phyloP scores from a whole-genome alignment of 768 basidiomycete genomes.

The Favolaschia claudopus region DNA sequence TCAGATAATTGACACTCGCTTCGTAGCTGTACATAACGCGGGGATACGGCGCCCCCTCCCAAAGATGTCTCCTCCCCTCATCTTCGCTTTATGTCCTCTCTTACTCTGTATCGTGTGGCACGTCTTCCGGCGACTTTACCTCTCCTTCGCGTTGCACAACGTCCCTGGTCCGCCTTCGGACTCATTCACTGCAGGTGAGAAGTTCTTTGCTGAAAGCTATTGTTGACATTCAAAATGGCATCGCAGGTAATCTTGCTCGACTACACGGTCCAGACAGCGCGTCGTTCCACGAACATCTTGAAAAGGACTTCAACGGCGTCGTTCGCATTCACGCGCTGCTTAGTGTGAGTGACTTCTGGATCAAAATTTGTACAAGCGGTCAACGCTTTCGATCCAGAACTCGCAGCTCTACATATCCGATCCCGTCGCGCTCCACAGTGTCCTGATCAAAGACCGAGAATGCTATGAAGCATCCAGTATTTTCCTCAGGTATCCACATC shows the following conservation, averaged over 20 bases:
- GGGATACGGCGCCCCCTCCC: too few relatives aligned
- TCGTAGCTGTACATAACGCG: too few relatives aligned
- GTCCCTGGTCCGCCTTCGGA: conserved; percentile 46
- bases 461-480: neutral
- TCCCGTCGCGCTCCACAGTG: conserved; percentile 4
- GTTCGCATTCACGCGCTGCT: conserved; percentile 41
- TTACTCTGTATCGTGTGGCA: too few relatives aligned
- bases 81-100: conserved; percentile 29
- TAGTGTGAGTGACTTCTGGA: conserved; percentile 43
- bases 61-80: neutral
- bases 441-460: neutral
- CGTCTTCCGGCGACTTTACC: conserved; percentile 23
- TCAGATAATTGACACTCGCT: too few relatives aligned
- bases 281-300: conserved; percentile 45
- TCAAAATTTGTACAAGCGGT: too few relatives aligned
- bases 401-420: conserved; percentile 3
- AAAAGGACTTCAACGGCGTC: conserved; percentile 42
- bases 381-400: too few relatives aligned
- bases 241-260: conserved; percentile 45
- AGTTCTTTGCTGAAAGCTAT: too few relatives aligned
- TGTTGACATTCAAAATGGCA: neutral
- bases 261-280: conserved; percentile 42
- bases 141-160: conserved; percentile 40
- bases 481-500: neutral
- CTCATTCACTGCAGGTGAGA: conserved; percentile 45